These are phyloP conservation scores for Colletotrichum sp. DNA, from an alignment of 2,329 filamentous ascomycete genomes.

Conservation along the genomic window DNA sequence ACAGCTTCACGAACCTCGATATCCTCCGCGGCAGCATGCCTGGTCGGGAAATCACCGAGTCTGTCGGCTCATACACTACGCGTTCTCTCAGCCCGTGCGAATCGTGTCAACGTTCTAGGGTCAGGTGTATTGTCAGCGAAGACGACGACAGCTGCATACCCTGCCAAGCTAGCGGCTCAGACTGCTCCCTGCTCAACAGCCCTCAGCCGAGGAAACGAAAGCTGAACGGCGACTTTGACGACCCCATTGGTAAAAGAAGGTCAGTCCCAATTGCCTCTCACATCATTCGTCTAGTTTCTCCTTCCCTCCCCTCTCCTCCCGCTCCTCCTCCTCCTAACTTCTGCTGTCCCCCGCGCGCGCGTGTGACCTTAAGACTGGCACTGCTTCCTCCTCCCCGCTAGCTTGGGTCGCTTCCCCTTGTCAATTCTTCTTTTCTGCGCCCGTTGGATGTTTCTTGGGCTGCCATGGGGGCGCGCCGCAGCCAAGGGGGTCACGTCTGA, in stretches of 20 bases:
- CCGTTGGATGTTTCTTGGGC: slow-evolving; percentile 5
- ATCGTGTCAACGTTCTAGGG: slow-evolving; percentile 75
- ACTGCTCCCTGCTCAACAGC: slow-evolving; percentile 80
- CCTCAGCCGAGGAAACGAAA: slow-evolving; percentile 83
- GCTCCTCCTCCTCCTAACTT: neutral
- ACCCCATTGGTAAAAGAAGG: slow-evolving; percentile 70
- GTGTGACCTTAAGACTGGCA: neutral
- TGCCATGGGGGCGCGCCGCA: slow-evolving; percentile 3
- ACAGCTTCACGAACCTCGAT: slow-evolving; percentile 52
- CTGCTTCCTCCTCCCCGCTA: neutral
- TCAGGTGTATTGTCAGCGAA: slow-evolving; percentile 77
- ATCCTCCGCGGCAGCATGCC: slow-evolving; percentile 52
- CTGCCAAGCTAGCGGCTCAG: slow-evolving; percentile 78
- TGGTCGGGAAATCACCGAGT: slow-evolving; percentile 58
- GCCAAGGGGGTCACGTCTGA: slow-evolving; percentile 11
- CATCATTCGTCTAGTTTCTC: neutral
- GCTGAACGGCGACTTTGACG: slow-evolving; percentile 66
- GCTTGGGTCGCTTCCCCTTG: neutral
- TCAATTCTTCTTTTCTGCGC: slow-evolving; percentile 5
- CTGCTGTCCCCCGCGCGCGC: neutral
- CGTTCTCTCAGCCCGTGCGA: slow-evolving; percentile 66
- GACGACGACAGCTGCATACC: slow-evolving; percentile 74
- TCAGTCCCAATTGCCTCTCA: slow-evolving; percentile 44
- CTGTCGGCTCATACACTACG: slow-evolving; percentile 41
- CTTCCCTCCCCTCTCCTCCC: neutral